Percentiles rank a stretch among this genome's conserved stretches.
phyloP scores from a whole-genome alignment of 208 protist species.

The Leishmania arabica region DNA sequence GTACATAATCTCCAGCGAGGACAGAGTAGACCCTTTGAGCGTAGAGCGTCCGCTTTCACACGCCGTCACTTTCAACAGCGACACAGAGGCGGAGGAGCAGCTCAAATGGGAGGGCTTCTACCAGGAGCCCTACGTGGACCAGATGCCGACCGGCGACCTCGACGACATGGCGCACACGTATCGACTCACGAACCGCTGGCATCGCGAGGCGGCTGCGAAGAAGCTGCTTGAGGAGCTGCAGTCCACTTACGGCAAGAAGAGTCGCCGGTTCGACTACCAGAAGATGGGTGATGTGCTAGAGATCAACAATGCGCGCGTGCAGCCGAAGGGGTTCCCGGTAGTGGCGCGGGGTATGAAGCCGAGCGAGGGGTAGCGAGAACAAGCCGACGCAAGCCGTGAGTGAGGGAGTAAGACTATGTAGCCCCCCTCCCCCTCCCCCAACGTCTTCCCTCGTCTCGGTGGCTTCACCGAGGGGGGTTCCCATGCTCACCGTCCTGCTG shows the following conservation, averaged over 20 bases:
- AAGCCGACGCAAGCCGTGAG: neutral
- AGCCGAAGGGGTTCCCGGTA: slow-evolving; percentile 89
- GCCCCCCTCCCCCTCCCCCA: neutral
- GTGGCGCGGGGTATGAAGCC: slow-evolving; percentile 72
- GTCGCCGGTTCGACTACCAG: slow-evolving; percentile 83
- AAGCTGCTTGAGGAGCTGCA: slow-evolving; percentile 87
- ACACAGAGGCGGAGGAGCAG: slow-evolving; percentile 85
- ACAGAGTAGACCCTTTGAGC: slow-evolving; percentile 65
- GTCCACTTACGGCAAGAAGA: slow-evolving; percentile 78
- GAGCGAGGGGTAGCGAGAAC: slow-evolving; percentile 16
- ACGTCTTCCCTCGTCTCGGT: neutral
- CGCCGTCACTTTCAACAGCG: slow-evolving; percentile 86
- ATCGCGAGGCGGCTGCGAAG: slow-evolving; percentile 89
- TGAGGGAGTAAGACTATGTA: neutral
- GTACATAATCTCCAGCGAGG: slow-evolving; percentile 75
- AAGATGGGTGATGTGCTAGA: slow-evolving; percentile 93
- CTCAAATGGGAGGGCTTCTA: slow-evolving; percentile 93
- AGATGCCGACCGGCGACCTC: slow-evolving; percentile 79
- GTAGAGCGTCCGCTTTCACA: slow-evolving; percentile 86
- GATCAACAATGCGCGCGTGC: slow-evolving; percentile 91
- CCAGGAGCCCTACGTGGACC: slow-evolving; percentile 80
- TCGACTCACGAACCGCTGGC: slow-evolving; percentile 87
- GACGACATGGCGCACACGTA: slow-evolving; percentile 84
- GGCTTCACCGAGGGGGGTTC: neutral
- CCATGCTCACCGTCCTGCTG: neutral